Evolutionary conservation across 2,329 filamentous ascomycete genomes (phyloP).

Genomic region (Colletotrichum chrysophilum): DNA sequence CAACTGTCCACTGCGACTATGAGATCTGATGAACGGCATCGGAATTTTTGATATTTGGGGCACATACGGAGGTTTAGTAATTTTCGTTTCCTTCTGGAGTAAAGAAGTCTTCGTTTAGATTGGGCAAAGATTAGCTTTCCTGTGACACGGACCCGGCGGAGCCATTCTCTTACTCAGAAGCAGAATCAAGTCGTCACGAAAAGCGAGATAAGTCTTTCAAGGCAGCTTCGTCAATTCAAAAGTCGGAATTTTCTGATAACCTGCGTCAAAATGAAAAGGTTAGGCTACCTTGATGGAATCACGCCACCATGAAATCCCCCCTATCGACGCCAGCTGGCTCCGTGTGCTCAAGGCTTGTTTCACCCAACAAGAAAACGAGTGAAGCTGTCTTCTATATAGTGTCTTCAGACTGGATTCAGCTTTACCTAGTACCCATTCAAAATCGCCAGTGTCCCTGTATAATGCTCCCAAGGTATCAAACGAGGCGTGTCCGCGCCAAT

Average conservation of each 20-base stretch:
- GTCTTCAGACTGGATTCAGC: no score
- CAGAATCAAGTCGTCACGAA: not conserved
- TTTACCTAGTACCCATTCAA: no score
- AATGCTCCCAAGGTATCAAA: no score
- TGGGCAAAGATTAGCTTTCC: not conserved
- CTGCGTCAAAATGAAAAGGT: accelerated
- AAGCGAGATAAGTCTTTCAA: not conserved
- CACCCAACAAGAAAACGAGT: no score
- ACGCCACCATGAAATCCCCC: not conserved
- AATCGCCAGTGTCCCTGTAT: no score
- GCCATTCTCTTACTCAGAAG: no score
- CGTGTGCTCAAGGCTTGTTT: not conserved
- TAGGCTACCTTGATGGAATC: not conserved
- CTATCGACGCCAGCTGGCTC: accelerated
- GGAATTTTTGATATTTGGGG: not conserved
- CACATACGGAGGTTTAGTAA: not conserved
- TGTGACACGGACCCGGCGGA: not conserved
- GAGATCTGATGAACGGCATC: not conserved
- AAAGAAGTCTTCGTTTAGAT: not conserved
- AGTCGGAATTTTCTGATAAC: no score
- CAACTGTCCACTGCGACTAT: not conserved
- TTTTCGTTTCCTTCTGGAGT: not conserved
- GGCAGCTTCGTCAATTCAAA: no score
- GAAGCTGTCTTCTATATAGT: no score
- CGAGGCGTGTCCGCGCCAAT: no score